Base-by-base conservation (phyloP, 2,329 filamentous ascomycete genomes). In the Ilyonectria robusta region DNA sequence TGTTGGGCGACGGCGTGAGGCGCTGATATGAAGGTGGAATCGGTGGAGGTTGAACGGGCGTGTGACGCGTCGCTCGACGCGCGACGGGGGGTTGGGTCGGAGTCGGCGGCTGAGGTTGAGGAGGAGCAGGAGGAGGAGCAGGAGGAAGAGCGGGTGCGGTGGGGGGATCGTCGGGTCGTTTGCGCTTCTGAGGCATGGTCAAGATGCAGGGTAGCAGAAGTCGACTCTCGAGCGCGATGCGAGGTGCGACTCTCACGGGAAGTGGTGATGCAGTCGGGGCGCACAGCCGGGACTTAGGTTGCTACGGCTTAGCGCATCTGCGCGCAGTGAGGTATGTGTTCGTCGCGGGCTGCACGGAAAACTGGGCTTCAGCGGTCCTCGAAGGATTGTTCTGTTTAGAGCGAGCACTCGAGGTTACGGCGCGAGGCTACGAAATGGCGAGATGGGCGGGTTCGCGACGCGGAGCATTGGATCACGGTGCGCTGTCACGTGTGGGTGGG, bases 31-130 rank as follows among this genome's bases (percentile, higher is more conserved):
- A 33, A 33, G 44, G 64, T 47, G 68, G 59, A 11, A 59, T 65
- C 59, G 74, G 74, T 50, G 77, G 72, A 51, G 77, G 78, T 62
- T 73, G 70, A 54, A 79, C 76, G 26, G 77, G 76, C 69, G 79
- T 81, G 66, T 82, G 81, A 78, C 81, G 81, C 80, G 81, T 81
- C 67, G 79, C 76, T 67, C 80, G 78, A 74, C 81, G 80, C 78
- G 79, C 77, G 42, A 68, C 58, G 53, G 72, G 65, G 62, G 75
- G 62, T 62, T 72, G 67, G 33, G 70, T 23, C 65, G 61, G 54
- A 19, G 66, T 31, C 31, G 69, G 68, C 59, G 65, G 67, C 29
- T 68, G 69, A 54, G 60, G 57, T 62, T 46, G 59, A 40, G 63
- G 42, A 59, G 59, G 63, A 59, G 33, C 61, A 23, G 61, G 61